phyloP scores from a whole-genome alignment of 1,284 basidiomycete species.

The Tylopilus sp. region DNA sequence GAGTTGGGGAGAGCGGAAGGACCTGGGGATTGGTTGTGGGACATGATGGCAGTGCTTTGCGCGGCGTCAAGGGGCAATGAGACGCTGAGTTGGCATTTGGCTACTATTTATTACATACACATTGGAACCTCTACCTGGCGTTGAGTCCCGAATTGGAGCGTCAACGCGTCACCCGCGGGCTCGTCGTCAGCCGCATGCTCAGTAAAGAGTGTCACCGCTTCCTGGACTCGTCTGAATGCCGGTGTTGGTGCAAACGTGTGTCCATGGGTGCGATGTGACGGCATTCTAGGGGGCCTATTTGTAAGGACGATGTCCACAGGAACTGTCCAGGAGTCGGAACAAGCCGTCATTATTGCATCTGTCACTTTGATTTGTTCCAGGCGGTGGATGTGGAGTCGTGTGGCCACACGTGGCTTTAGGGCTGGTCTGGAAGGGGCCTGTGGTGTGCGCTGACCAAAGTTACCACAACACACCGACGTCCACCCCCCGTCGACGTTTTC shows the following conservation, averaged over 20 bases:
- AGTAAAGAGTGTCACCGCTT: neutral
- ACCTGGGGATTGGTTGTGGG: constrained; percentile 52
- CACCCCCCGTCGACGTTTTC: neutral
- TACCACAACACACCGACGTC: constrained; percentile 4
- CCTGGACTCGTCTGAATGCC: no score
- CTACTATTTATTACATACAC: constrained; percentile 35
- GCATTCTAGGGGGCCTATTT: constrained; percentile 15
- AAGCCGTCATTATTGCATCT: constrained; percentile 2
- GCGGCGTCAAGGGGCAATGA: constrained; percentile 34
- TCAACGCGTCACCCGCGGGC: constrained; percentile 6
- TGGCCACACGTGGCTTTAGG: constrained; percentile 26
- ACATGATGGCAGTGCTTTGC: constrained; percentile 48
- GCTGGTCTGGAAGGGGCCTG: constrained; percentile 18
- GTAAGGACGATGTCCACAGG: constrained; percentile 23
- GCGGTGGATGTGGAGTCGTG: constrained; percentile 3
- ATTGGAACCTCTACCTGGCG: constrained; percentile 25
- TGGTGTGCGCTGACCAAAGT: neutral
- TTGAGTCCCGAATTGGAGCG: constrained; percentile 28
- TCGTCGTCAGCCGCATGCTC: neutral
- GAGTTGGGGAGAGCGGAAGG: constrained; percentile 35
- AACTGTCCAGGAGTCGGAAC: constrained; percentile 18
- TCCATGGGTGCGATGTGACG: constrained; percentile 12
- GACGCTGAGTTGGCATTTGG: constrained; percentile 30
- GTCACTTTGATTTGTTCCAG: constrained; percentile 2
- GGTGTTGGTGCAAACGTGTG: neutral